Percentiles rank a stretch among this genome's conserved stretches.
Conservation (phyloP, 371 early-diverging fungal species). For the Syncephalis plumigaleata region DNA sequence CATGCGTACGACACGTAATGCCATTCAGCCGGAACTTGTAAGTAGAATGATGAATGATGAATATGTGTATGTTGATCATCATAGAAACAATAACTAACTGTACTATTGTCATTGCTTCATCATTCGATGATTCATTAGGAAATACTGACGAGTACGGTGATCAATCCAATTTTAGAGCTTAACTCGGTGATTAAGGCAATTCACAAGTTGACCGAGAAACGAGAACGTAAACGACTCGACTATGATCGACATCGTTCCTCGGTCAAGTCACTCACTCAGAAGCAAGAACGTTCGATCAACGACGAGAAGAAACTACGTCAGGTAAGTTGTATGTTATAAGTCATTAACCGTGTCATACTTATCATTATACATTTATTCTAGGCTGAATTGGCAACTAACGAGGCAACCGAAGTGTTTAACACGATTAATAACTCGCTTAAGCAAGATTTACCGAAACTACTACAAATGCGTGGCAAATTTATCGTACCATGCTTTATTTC, state of each 20-base stretch:
- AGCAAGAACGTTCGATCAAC: conserved; percentile 36
- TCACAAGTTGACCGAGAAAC: conserved; percentile 53
- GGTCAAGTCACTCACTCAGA: conserved; percentile 44
- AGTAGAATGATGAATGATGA: conserved; percentile 45
- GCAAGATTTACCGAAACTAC: background rate
- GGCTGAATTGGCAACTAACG: background rate
- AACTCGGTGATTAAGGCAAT: conserved; percentile 42
- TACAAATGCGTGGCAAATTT: background rate
- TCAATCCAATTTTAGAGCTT: conserved; percentile 46
- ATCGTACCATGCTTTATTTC: background rate
- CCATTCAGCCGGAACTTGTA: conserved; percentile 33
- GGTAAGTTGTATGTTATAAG: conserved; percentile 9
- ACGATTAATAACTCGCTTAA: background rate
- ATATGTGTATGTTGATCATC: conserved; percentile 21
- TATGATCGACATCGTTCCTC: conserved; percentile 56
- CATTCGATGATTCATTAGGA: conserved; percentile 19
- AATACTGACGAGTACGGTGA: conserved; percentile 46
- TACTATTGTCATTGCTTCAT: background rate
- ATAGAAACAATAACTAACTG: background rate
- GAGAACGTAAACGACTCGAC: conserved; percentile 66
- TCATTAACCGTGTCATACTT: too few species aligned
- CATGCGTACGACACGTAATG: conserved; percentile 30
- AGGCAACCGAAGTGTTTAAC: background rate
- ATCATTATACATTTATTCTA: background rate
- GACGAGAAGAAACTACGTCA: conserved; percentile 59